Conservation (phyloP, 208 protist species). For the Leishmania tropica region DNA sequence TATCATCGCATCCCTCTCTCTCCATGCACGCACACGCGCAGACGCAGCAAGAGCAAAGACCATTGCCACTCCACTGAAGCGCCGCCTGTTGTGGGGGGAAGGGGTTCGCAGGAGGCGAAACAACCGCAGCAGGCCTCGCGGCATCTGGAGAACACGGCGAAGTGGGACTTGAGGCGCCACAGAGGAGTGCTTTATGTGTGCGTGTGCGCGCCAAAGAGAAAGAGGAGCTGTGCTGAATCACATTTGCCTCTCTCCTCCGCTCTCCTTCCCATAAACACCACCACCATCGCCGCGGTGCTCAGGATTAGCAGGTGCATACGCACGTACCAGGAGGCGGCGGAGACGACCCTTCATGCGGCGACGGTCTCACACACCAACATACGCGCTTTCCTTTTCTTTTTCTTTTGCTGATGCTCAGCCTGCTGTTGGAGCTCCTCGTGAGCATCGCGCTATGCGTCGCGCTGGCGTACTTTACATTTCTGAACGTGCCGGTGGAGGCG, state of each 20-base stretch:
- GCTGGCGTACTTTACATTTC: slow-evolving; percentile 70
- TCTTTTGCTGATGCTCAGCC: slow-evolving; percentile 34
- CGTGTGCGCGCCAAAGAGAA: not conserved
- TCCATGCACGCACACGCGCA: not conserved
- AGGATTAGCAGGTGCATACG: not conserved
- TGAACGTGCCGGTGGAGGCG: slow-evolving; percentile 56
- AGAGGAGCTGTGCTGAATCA: not conserved
- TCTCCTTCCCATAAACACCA: not conserved
- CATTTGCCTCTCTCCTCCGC: not conserved
- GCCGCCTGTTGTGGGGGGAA: not conserved
- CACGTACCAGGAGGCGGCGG: not conserved
- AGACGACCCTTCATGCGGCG: not conserved
- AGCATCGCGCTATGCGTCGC: slow-evolving; percentile 54
- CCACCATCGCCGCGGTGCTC: not conserved
- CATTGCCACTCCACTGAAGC: not conserved
- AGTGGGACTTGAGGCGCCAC: not conserved
- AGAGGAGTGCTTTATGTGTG: not conserved
- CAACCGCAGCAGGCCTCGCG: not conserved
- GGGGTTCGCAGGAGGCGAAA: not conserved
- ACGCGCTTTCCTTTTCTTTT: not conserved
- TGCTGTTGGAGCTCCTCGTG: slow-evolving; percentile 70
- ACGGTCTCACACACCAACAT: not conserved
- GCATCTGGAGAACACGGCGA: not conserved
- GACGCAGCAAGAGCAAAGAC: not conserved
- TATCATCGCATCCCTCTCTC: not conserved